phyloP scores from a whole-genome alignment of 73 alveolate genomes.

The Symbiodinium natans region DNA sequence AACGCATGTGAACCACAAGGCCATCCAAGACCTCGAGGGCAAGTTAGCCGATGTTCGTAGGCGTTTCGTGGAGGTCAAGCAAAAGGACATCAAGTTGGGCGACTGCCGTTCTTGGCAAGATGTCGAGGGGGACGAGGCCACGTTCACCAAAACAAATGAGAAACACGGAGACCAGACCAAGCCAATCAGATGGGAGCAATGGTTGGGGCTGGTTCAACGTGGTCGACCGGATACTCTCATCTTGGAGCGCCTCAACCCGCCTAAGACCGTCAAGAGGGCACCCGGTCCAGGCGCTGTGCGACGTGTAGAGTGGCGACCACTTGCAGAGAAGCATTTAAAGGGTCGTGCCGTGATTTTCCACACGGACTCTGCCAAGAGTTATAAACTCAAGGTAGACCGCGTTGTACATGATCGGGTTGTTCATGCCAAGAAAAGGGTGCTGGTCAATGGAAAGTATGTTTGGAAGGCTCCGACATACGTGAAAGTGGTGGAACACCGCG shows the following conservation, averaged over 20 bases:
- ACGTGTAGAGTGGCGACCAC: background rate
- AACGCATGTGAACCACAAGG: conserved; percentile 12
- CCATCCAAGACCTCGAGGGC: conserved; percentile 1
- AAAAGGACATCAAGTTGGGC: background rate
- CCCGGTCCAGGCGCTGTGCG: background rate
- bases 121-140: conserved; percentile 21
- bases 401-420: background rate
- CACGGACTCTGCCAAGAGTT: background rate
- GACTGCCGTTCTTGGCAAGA: background rate
- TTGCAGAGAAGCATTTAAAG: background rate
- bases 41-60: background rate
- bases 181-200: background rate
- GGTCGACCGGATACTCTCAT: background rate
- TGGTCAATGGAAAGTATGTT: background rate
- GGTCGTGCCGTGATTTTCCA: background rate
- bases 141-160: background rate
- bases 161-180: too few relatives aligned
- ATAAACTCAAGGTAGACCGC: too few relatives aligned
- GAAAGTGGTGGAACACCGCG: background rate
- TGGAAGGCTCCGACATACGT: background rate
- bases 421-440: background rate
- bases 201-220: background rate
- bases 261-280: background rate
- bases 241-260: background rate
- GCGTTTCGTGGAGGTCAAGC: background rate